Evolutionary conservation across 2,329 filamentous ascomycete species (phyloP).

Genomic region (Hymenoscyphus occultus): DNA sequence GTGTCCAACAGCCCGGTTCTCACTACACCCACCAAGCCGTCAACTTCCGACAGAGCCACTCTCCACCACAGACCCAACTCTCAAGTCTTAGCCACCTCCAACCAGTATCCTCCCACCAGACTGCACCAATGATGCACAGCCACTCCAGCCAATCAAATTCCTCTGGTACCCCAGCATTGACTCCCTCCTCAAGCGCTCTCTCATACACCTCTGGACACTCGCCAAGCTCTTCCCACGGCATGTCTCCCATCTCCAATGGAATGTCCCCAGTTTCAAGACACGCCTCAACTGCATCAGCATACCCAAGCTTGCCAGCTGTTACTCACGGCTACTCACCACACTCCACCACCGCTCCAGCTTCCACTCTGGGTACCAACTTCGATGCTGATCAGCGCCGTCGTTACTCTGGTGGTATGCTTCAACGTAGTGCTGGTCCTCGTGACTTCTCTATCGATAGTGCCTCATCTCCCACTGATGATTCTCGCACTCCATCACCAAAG

Average conservation of each 20-base stretch:
- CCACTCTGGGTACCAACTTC: constrained; percentile 67
- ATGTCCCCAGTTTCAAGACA: constrained; percentile 65
- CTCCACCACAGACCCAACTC: constrained; percentile 42
- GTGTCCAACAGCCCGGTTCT: constrained; percentile 70
- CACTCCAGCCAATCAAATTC: constrained; percentile 49
- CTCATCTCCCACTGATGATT: constrained; percentile 22
- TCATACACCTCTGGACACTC: constrained; percentile 79
- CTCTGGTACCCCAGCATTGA: constrained; percentile 69
- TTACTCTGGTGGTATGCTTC: constrained; percentile 65
- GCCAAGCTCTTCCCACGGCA: constrained; percentile 61
- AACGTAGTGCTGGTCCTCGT: constrained; percentile 50
- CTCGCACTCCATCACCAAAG: constrained; percentile 31
- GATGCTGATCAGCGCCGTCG: constrained; percentile 61
- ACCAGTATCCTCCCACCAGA: constrained; percentile 41
- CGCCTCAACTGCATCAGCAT: constrained; percentile 60
- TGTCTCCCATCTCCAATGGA: constrained; percentile 7
- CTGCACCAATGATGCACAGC: constrained; percentile 60
- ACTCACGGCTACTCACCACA: constrained; percentile 67
- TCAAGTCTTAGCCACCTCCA: constrained; percentile 29
- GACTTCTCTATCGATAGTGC: constrained; percentile 35
- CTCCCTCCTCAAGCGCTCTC: constrained; percentile 70
- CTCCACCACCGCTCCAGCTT: constrained; percentile 60
- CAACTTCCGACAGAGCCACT: constrained; percentile 57
- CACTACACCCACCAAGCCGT: constrained; percentile 59
- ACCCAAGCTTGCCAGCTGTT: constrained; percentile 71